These are phyloP conservation scores for Cudoniella acicularis DNA, from an alignment of 495 filamentous ascomycete species.

Conservation along the genomic window DNA sequence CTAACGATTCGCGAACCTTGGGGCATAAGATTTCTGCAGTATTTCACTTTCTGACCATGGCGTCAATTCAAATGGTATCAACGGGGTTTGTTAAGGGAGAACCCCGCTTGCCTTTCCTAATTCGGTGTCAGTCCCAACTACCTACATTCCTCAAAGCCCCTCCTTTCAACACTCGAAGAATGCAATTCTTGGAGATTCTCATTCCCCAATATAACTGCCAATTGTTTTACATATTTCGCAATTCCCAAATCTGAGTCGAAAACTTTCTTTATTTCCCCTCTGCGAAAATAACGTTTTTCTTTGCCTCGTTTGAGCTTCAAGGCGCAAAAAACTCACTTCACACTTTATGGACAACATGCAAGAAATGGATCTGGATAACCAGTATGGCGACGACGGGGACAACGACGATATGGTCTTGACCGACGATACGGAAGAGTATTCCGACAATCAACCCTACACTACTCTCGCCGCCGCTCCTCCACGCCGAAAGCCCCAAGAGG, in stretches of 20 bases:
- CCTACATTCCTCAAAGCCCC: conserved; percentile 2
- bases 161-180: no score
- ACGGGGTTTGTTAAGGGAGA: neutral
- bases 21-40: no score
- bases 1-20: no score
- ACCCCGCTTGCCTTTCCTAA: neutral
- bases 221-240: neutral
- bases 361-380: no score
- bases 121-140: neutral
- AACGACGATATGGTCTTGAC: neutral
- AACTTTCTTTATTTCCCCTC: no score
- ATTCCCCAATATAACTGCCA: neutral
- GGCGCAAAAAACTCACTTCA: no score
- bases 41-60: no score
- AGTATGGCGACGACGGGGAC: neutral
- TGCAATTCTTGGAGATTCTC: neutral
- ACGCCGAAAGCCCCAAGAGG: neutral
- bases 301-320: no score
- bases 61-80: no score
- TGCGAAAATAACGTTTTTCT: no score
- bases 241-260: neutral
- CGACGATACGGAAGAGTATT: no score
- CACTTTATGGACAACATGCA: no score
- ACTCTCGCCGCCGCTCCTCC: neutral
- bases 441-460: neutral